Base-by-base conservation (phyloP, 129 eudicot species). In the Chrysanthemum seticuspe region DNA sequence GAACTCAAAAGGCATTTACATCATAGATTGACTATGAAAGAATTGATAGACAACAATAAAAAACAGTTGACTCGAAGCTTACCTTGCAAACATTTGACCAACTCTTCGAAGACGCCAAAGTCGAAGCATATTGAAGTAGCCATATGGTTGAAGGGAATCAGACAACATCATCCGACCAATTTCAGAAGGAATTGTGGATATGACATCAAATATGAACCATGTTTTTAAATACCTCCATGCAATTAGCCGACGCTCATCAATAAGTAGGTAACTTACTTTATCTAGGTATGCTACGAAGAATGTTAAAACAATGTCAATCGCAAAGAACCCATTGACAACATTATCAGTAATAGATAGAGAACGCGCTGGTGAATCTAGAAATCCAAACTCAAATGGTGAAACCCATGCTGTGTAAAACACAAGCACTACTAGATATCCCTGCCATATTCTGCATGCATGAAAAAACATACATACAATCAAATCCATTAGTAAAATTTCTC, bases 51-150 rank as follows among this genome's bases (percentile, higher is more conserved):
- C 8, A 14, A 53, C 58, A 5, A 63, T n/a, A 47, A 27, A 12
- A 47, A 56, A 23, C 1, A 4, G 36, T 57, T 21, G 34, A 56
- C 45, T 36, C 45, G 45, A 54, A n/a, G 14, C 19, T 64, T 72
- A 86, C 96, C 92, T 84, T 60, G 81, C 74, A 62, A 89, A 89
- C 85, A 89, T 75, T 9, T 85, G 74, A 71, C 96, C 85, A 56
- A 84, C 96, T 86, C 96, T 76, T 70, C 90, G 78, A 34, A 89
- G 88, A 52, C 92, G 96, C 96, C 96, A 89, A 56, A 89, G 89
- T 9, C 96, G 89, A 72, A 89, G 90, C 86, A 89, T 76, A 73
- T 82, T 84, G 74, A 86, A 78, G 76, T 84, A 86, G 78, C 89
- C 91, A 80, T 89, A 84, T 3, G 79, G 68, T 50, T 80, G 67